Percentiles rank a stretch among this genome's conserved stretches.
These are phyloP conservation scores for Sarocladium brachiariae DNA, from an alignment of 2,329 filamentous ascomycete genomes.

Conservation along the genomic window DNA sequence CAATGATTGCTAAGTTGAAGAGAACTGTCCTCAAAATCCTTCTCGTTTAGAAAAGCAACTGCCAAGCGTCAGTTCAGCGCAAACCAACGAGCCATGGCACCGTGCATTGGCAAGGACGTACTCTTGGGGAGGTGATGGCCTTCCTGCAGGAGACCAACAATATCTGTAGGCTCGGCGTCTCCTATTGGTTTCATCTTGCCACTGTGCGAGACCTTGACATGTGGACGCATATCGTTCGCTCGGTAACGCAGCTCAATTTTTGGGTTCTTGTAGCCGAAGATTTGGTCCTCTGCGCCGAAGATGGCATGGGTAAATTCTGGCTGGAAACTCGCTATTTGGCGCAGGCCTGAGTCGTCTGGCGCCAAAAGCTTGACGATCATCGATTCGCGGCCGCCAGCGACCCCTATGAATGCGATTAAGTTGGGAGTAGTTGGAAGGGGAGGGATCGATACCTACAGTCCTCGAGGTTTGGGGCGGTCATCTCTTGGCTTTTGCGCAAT, in stretches of 20 bases:
- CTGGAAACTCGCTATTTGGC: conserved; percentile 62
- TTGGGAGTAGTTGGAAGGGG: background rate
- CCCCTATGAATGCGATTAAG: conserved; percentile 38
- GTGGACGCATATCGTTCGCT: conserved; percentile 68
- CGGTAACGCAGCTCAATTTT: conserved; percentile 65
- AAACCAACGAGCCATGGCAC: background rate
- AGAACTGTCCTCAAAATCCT: conserved; percentile 56
- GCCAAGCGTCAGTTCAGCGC: conserved; percentile 9
- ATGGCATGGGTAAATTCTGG: conserved; percentile 87
- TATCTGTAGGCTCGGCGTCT: conserved; percentile 62
- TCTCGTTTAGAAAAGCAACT: conserved; percentile 61
- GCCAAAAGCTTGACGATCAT: conserved; percentile 54
- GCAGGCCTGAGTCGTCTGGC: conserved; percentile 40
- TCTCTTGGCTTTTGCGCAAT: no score
- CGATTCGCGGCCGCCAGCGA: conserved; percentile 54
- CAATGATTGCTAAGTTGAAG: conserved; percentile 35
- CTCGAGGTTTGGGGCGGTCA: conserved; percentile 22
- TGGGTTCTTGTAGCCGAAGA: conserved; percentile 83
- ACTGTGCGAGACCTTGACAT: conserved; percentile 62
- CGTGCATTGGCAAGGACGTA: conserved; percentile 24
- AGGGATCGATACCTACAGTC: conserved; percentile 23
- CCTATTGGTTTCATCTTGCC: conserved; percentile 65
- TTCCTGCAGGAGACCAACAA: conserved; percentile 55
- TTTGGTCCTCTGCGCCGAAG: conserved; percentile 86
- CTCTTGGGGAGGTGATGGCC: conserved; percentile 63